Evolutionary conservation across 192 early-diverging fungal genomes (phyloP).

Genomic region (Coemansia sp.): DNA sequence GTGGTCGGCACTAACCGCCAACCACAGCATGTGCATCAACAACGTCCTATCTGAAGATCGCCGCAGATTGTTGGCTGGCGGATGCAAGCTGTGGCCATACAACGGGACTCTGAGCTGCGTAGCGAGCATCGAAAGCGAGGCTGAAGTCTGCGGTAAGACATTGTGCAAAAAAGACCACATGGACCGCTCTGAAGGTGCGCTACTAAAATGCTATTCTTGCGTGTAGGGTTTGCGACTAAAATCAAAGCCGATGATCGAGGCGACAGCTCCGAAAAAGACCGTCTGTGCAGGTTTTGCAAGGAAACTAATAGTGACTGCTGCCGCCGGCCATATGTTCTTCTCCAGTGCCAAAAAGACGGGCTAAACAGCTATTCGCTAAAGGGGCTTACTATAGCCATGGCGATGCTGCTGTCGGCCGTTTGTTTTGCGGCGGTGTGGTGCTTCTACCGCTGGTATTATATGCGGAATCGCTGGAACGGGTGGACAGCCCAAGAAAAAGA

Average conservation of each 20-base stretch:
- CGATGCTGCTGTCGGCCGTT: slow-evolving; percentile 1
- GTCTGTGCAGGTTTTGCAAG: slow-evolving; percentile 16
- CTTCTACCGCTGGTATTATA: slow-evolving; percentile 7
- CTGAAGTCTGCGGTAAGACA: slow-evolving; percentile 35
- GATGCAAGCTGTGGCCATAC: slow-evolving; percentile 28
- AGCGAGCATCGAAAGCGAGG: slow-evolving; percentile 19
- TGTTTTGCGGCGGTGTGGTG: slow-evolving; percentile 11
- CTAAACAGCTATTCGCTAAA: background rate
- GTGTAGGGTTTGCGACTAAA: slow-evolving; percentile 5
- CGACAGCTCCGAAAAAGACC: background rate
- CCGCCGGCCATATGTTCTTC: background rate
- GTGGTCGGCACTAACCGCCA: slow-evolving; percentile 22
- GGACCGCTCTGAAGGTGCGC: no score
- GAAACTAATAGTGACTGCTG: slow-evolving; percentile 6
- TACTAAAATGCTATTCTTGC: background rate
- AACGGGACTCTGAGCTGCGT: slow-evolving; percentile 21
- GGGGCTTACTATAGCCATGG: slow-evolving; percentile 10
- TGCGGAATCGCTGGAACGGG: background rate
- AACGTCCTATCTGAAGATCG: slow-evolving; percentile 14
- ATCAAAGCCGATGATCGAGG: no score
- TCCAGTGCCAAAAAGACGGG: background rate
- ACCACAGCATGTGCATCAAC: slow-evolving; percentile 20
- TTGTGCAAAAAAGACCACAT: no score
- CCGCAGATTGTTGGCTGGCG: slow-evolving; percentile 12
- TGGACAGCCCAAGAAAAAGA: background rate